Evolutionary conservation across 2,329 filamentous ascomycete species (phyloP).

Genomic region (Ilyonectria robusta): DNA sequence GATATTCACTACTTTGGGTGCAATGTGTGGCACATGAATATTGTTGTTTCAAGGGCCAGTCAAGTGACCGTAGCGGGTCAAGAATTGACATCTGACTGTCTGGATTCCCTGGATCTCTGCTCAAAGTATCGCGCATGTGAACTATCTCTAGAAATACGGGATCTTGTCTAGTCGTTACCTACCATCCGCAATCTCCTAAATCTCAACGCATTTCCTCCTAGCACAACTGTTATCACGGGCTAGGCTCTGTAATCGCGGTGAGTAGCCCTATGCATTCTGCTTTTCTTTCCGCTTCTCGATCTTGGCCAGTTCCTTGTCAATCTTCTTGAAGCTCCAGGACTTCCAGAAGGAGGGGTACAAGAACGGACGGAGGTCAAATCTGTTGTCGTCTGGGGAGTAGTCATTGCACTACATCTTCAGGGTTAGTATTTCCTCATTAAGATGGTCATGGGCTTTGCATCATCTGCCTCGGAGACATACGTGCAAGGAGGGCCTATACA

Average conservation of each 20-base stretch:
- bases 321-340: slow-evolving; percentile 56
- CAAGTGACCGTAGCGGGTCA: too few species aligned
- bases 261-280: background rate
- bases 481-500: slow-evolving; percentile 3
- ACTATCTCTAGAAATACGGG: background rate
- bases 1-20: too few species aligned
- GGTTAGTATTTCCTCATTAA: background rate
- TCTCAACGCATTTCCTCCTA: background rate
- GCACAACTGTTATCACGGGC: background rate
- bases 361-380: slow-evolving; percentile 45
- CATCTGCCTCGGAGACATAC: background rate
- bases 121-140: background rate
- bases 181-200: background rate
- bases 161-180: background rate
- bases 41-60: too few species aligned
- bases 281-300: slow-evolving; percentile 46
- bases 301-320: slow-evolving; percentile 54
- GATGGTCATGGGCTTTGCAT: background rate
- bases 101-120: background rate
- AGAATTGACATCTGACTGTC: background rate
- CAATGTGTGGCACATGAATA: too few species aligned
- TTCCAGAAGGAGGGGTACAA: slow-evolving; percentile 53
- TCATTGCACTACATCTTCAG: slow-evolving; percentile 9
- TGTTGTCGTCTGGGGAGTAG: slow-evolving; percentile 47
- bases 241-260: background rate